Percentiles rank a stretch among this genome's conserved stretches.
Evolutionary conservation across 2,329 filamentous ascomycete genomes (phyloP).

Genomic region (Cephalotrichum gorgonifer): DNA sequence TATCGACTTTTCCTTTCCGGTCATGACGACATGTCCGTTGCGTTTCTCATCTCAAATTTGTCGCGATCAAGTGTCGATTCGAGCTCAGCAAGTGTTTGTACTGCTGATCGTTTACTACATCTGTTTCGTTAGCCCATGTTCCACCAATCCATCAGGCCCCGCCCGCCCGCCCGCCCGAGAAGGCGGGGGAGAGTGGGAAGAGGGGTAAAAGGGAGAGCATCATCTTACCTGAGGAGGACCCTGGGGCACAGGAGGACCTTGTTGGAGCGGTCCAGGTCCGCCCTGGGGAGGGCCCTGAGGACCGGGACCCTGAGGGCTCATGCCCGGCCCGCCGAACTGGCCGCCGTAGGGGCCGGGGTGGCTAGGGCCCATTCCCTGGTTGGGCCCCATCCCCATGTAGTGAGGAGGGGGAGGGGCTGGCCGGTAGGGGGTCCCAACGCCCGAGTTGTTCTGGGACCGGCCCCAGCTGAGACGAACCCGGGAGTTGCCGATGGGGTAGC

Average conservation of each 20-base stretch:
- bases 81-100: background rate
- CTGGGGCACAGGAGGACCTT: constrained; percentile 25
- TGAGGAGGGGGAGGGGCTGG: constrained; percentile 65
- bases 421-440: constrained; percentile 92
- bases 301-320: constrained; percentile 28
- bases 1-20: constrained; percentile 5
- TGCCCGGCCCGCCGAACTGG: constrained; percentile 34
- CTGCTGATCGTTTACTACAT: background rate
- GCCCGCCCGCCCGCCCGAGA: no score
- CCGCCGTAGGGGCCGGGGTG: constrained; percentile 31
- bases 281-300: constrained; percentile 25
- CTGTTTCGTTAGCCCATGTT: no score
- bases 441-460: constrained; percentile 97
- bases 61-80: background rate
- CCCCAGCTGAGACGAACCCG: constrained; percentile 97
- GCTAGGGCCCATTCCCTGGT: no score
- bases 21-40: constrained; percentile 3
- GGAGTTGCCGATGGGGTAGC: constrained; percentile 97
- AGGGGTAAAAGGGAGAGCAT: background rate
- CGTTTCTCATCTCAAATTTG: constrained; percentile 4
- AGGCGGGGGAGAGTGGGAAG: no score
- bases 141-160: no score
- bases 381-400: constrained; percentile 38
- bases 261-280: constrained; percentile 23
- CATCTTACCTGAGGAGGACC: constrained; percentile 28